These are phyloP conservation scores for Magnaporthales sp. DNA, from an alignment of 2,329 filamentous ascomycete species.

Conservation along the genomic window DNA sequence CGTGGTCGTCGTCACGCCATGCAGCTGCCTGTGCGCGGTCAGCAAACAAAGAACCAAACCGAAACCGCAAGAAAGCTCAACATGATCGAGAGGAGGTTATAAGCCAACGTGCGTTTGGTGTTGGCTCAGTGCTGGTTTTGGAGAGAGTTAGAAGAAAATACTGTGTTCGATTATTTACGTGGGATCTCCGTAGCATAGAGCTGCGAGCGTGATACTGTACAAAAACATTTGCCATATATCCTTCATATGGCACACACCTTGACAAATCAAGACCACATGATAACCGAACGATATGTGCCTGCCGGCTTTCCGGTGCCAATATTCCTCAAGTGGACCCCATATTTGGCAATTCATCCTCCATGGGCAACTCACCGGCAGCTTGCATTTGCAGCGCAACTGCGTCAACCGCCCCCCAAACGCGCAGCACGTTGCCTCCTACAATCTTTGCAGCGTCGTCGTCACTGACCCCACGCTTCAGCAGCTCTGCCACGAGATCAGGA, in stretches of 20 bases:
- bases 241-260: background rate
- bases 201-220: background rate
- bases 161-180: conserved; percentile 6
- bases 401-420: conserved; percentile 79
- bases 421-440: conserved; percentile 69
- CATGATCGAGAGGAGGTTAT: conserved; percentile 38
- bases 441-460: conserved; percentile 68
- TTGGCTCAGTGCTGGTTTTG: background rate
- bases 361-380: conserved; percentile 37
- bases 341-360: conserved; percentile 43
- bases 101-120: conserved; percentile 7
- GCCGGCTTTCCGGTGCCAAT: background rate
- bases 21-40: conserved; percentile 82
- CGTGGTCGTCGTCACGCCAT: conserved; percentile 87
- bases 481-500: conserved; percentile 54
- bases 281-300: background rate
- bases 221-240: background rate
- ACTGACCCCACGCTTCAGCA: conserved; percentile 64
- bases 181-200: background rate
- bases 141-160: background rate
- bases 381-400: conserved; percentile 60
- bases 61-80: conserved; percentile 55
- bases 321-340: conserved; percentile 8
- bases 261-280: background rate
- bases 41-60: conserved; percentile 73